Evolutionary conservation across 495 filamentous ascomycete species (phyloP), one percentile per base, ranked within the genome.

Genomic region (Penicillium pulvis): DNA sequence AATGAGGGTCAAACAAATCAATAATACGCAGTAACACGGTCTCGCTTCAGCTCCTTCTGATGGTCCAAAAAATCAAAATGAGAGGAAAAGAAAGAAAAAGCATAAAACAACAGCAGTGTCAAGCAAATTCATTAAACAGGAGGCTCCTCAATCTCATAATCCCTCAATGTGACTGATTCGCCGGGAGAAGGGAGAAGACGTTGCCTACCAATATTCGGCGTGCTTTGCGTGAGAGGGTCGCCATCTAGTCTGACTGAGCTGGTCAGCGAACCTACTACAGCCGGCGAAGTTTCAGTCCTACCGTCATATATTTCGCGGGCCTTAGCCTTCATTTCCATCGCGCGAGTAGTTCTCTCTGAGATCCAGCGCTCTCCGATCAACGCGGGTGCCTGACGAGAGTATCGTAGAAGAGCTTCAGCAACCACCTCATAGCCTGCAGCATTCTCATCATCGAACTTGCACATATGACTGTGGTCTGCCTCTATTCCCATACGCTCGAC

Each of bases 401-500:
- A 96, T 19, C 89, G 82, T 41, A 84, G 78, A 12, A 96, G 75
- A 0, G 87, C 87, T 33, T 87, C 89, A 1, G 86, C 85, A 14
- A 96, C 80, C 17, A 87, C 85, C 44, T 86, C 81, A 62, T 87
- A 96, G 1, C 91, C 91, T 0, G 91, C 87, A 0, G 90, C 80
- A 55, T 78, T 83, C 20, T 84, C 81, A 60, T 83, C 85, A 31
- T 89, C 87, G 59, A 94, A 96, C 65, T 91, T 94, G 77, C 87
- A 92, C 90, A 96, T 94, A 36, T 84, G 80, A n/a, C 87, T 88
- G 68, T 96, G 91, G n/a, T 84, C 87, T 1, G 89, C 87, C 61
- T 93, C 88, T 47, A 96, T 91, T 14, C 88, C 87, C 63, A 87
- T 90, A 47, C 88, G 86, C 54, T 86, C 85, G 1, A 90, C 89